These are phyloP conservation scores for Mariannaea sp. DNA, from an alignment of 2,329 filamentous ascomycete genomes.

Conservation along the genomic window DNA sequence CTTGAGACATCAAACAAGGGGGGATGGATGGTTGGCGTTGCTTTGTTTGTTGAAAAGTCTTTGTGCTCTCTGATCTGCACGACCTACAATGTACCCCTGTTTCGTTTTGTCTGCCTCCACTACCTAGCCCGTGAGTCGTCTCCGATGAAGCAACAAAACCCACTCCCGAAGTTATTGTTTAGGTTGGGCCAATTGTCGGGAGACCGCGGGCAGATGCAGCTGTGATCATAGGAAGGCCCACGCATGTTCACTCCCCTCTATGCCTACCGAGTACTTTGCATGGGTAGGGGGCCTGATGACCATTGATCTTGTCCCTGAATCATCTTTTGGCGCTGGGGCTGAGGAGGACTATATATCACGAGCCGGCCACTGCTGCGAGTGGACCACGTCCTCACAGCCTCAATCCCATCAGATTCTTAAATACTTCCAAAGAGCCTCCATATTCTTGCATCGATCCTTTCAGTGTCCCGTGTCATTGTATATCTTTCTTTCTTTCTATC, in stretches of 20 bases:
- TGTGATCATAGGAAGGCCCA: not conserved
- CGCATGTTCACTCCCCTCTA: not conserved
- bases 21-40: not conserved
- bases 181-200: not conserved
- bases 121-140: too few species aligned
- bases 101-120: not conserved
- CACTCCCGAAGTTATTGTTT: not conserved
- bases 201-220: not conserved
- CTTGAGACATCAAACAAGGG: constrained; percentile 12
- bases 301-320: constrained; percentile 6
- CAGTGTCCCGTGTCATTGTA: too few species aligned
- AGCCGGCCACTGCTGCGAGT: not conserved
- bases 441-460: too few species aligned
- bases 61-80: too few species aligned
- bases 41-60: constrained; percentile 7
- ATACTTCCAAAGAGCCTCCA: constrained; percentile 1
- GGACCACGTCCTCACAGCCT: constrained; percentile 9
- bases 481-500: too few species aligned
- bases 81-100: too few species aligned
- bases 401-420: constrained; percentile 5
- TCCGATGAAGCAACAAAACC: not conserved
- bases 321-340: constrained; percentile 15
- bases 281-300: constrained; percentile 1
- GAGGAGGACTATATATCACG: constrained; percentile 10
- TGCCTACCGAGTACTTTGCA: not conserved